A percentile compares a stretch with the other conserved stretches of the same genome.
phyloP scores from a whole-genome alignment of 306 rosid genomes.

The Echinosophora koreensis region DNA sequence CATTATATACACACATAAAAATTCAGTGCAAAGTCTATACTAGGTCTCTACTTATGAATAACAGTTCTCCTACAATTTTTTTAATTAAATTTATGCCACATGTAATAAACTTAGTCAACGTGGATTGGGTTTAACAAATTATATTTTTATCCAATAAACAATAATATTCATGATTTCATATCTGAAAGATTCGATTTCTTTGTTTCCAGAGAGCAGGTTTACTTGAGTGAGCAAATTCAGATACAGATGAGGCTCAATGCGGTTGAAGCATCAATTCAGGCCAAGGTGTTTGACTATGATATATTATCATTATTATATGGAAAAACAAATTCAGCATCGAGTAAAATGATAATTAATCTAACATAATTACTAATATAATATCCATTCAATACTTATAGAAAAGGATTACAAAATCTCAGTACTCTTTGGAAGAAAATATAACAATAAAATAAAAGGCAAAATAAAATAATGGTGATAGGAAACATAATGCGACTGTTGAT shows the following conservation, averaged over 20 bases:
- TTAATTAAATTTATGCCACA: too few relatives aligned
- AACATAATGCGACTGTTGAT: slow-evolving; percentile 8
- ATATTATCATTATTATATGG: background rate
- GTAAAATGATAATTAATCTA: too few relatives aligned
- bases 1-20: too few relatives aligned
- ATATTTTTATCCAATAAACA: background rate
- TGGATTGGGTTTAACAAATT: too few relatives aligned
- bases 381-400: background rate
- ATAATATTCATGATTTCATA: background rate
- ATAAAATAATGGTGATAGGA: background rate
- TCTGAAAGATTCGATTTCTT: slow-evolving; percentile 3
- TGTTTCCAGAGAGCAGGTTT: background rate
- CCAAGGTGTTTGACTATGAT: background rate
- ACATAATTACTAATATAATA: background rate
- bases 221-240: background rate
- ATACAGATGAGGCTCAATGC: background rate
- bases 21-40: too few relatives aligned
- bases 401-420: background rate
- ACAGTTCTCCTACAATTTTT: too few relatives aligned
- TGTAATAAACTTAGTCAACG: too few relatives aligned
- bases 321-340: background rate
- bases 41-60: too few relatives aligned
- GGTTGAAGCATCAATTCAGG: background rate
- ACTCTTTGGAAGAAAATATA: background rate
- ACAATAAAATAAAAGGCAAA: background rate